Conservation (phyloP, 2,329 filamentous ascomycete genomes). For the Alternaria hordeiaustralica region DNA sequence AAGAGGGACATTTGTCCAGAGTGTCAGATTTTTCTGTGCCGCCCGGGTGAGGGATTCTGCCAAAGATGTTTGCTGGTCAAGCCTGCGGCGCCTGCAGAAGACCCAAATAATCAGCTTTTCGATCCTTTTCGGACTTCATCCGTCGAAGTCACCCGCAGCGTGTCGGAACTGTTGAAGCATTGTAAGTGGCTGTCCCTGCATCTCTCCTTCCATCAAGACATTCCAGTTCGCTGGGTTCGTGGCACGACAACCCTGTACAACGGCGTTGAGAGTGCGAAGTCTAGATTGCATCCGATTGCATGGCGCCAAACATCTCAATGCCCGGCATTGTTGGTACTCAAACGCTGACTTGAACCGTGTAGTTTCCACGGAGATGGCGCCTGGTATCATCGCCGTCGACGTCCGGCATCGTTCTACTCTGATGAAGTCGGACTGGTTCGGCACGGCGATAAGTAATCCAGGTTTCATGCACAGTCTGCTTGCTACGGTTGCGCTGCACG, state of each 20-base stretch:
- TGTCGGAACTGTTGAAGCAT: constrained; percentile 44
- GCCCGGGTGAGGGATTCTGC: constrained; percentile 39
- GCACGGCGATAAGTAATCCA: constrained; percentile 40
- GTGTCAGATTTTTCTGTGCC: constrained; percentile 39
- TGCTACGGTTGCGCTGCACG: constrained; percentile 43
- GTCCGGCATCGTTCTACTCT: constrained; percentile 42
- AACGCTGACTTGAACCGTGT: constrained; percentile 23
- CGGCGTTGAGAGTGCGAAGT: neutral
- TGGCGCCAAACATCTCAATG: neutral
- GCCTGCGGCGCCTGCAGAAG: constrained; percentile 24
- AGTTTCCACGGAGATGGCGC: constrained; percentile 47
- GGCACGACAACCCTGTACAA: constrained; percentile 8
- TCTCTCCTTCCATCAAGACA: constrained; percentile 6
- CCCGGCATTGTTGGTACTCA: neutral
- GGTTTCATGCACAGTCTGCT: constrained; percentile 51
- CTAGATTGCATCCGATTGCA: neutral
- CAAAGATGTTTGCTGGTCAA: constrained; percentile 35
- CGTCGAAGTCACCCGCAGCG: constrained; percentile 32
- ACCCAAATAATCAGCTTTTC: constrained; percentile 35
- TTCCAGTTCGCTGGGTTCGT: constrained; percentile 16
- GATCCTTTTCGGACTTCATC: constrained; percentile 44
- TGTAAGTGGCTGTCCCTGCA: constrained; percentile 39
- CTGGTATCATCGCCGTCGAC: constrained; percentile 47
- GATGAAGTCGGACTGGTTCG: constrained; percentile 48
- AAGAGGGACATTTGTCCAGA: constrained; percentile 37